Conservation (phyloP, 768 basidiomycete species). For the Phlebiopsis gigantea region DNA sequence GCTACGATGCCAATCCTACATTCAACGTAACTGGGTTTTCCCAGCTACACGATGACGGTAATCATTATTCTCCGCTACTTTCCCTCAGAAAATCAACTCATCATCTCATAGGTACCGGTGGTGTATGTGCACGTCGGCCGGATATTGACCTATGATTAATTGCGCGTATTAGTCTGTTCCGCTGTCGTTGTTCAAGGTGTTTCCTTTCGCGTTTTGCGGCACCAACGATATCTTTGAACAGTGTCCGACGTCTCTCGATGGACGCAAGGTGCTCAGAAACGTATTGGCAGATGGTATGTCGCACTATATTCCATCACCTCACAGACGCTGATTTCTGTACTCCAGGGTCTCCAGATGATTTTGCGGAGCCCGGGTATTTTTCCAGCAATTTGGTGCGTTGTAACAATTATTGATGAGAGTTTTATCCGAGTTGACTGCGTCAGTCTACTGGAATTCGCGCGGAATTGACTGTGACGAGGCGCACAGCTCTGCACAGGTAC, state of each 20-base stretch:
- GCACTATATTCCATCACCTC: neutral
- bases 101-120: slow-evolving; percentile 9
- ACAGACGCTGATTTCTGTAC: neutral
- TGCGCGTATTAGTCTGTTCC: slow-evolving; percentile 45
- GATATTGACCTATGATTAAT: neutral
- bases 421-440: neutral
- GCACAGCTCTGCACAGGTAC: slow-evolving; percentile 55
- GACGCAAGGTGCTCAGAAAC: slow-evolving; percentile 43
- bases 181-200: slow-evolving; percentile 60
- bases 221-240: slow-evolving; percentile 35
- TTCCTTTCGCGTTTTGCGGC: slow-evolving; percentile 44
- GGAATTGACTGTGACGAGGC: slow-evolving; percentile 54
- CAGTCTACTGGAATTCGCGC: slow-evolving; percentile 53
- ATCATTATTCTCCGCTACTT: neutral
- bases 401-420: neutral
- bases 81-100: neutral
- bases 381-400: slow-evolving; percentile 46
- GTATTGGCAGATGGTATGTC: slow-evolving; percentile 41
- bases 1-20: slow-evolving; percentile 31
- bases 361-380: slow-evolving; percentile 63
- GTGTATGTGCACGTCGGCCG: slow-evolving; percentile 2
- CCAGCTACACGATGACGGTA: slow-evolving; percentile 58
- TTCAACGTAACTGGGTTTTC: slow-evolving; percentile 51
- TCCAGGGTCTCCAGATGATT: slow-evolving; percentile 56
- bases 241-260: slow-evolving; percentile 42